Evolutionary conservation across 176 grass and related monocot species (phyloP), one percentile per base, ranked within the genome.

Genomic region (Urochloa ruziziensis): DNA sequence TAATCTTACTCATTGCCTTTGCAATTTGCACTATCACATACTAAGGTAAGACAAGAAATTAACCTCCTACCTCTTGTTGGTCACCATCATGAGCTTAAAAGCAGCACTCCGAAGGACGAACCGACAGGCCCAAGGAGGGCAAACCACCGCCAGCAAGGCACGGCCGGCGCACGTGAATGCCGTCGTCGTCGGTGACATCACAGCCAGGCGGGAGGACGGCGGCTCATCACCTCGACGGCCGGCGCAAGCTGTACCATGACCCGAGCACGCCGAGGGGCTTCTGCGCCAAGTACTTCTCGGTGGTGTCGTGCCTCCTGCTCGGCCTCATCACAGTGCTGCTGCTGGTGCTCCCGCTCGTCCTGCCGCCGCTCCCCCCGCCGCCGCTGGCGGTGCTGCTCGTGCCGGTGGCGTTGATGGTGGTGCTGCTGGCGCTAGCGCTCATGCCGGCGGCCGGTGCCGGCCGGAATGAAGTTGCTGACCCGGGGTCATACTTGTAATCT

Each of bases 361-460:
- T 94, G 29, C 93, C 93, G 10, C 90, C 93, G n/a, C 88, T 94
- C 57, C 78, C 82, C 24, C 87, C 93, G n/a, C 93, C 93, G 19
- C 93, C 93, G 34, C 33, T 63, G 44, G 56, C 75, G 29, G 67
- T 92, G 53, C 81, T 94, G 27, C 84, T 94, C 1, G 68, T 94
- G 76, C 93, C 93, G 14, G 68, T 92, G 4, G 77, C 33, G 18
- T 68, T 92, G 58, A 61, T 94, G 14, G 59, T 34, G 3, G 30
- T 92, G 73, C 78, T 94, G 23, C 49, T 94, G 39, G 15, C 72
- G 43, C 77, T 92, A 44, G 93, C 93, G 65, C 29, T 94, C 60
- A 90, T 75, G 81, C 87, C 75, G 33, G 7, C 32, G 18, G 88
- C 73, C 13, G 78, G 81, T n/a, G n/a, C n/a, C 30, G 36, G 16